Percentiles rank a stretch among this genome's conserved stretches.
phyloP scores from a whole-genome alignment of 148 eudicot species.

The Vaccinium myrtillus region DNA sequence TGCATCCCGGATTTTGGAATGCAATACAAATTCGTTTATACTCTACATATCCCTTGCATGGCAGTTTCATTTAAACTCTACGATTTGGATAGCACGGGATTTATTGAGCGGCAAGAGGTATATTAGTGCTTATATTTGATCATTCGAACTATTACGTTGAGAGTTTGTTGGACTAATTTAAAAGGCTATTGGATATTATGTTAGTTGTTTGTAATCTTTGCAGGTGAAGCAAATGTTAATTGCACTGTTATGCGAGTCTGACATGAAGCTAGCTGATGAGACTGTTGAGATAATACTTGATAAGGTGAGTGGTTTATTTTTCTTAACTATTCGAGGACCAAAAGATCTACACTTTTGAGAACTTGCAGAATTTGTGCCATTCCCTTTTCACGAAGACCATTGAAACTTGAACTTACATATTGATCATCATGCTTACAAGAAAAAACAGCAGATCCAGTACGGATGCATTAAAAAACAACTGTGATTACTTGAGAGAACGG shows the following conservation, averaged over 20 bases:
- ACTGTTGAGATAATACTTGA: slow-evolving; percentile 80
- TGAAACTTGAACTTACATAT: not conserved
- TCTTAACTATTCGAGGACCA: not conserved
- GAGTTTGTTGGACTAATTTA: not conserved
- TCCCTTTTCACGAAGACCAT: not conserved
- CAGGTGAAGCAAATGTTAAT: slow-evolving; percentile 98
- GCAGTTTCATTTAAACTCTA: slow-evolving; percentile 90
- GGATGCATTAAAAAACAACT: not conserved
- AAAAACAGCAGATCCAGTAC: not conserved
- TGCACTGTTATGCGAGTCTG: slow-evolving; percentile 88
- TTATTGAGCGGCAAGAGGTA: slow-evolving; percentile 95
- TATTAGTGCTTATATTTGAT: not conserved
- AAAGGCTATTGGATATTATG: not conserved
- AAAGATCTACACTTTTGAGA: not conserved
- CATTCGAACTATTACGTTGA: not conserved
- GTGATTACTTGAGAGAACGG: not conserved
- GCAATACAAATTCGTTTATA: not conserved
- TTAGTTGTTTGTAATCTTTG: slow-evolving; percentile 19
- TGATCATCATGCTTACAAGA: not conserved
- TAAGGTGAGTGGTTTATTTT: slow-evolving; percentile 50
- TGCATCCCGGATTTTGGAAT: not conserved
- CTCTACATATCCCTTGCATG: slow-evolving; percentile 11
- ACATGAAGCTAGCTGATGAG: slow-evolving; percentile 90
- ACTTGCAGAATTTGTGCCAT: not conserved
- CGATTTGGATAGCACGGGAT: slow-evolving; percentile 86